Evolutionary conservation across 495 filamentous ascomycete species (phyloP).

Genomic region (Bryoglossum gracile): DNA sequence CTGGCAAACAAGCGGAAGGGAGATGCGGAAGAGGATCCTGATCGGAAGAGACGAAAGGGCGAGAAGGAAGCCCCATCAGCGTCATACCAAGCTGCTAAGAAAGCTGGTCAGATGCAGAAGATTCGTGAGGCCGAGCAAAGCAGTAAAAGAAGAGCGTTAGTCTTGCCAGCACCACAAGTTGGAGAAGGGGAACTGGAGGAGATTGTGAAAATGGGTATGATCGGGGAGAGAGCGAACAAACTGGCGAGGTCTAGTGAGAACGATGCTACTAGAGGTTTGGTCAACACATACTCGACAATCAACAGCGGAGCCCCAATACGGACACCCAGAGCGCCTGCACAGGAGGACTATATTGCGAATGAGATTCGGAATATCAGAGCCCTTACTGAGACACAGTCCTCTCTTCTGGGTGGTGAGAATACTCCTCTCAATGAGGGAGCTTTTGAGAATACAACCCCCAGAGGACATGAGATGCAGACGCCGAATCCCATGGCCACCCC

Average conservation of each 20-base stretch:
- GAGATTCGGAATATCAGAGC: conserved; percentile 93
- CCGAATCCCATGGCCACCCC: conserved; percentile 96
- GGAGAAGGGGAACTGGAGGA: conserved; percentile 89
- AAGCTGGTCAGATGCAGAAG: conserved; percentile 92
- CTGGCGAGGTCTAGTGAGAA: conserved; percentile 73
- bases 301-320: conserved; percentile 81
- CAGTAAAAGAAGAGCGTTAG: conserved; percentile 76
- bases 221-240: conserved; percentile 78
- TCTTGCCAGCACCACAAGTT: conserved; percentile 83
- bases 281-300: conserved; percentile 76
- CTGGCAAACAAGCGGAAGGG: conserved; percentile 93
- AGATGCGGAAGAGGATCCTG: conserved; percentile 74
- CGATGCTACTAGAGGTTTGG: conserved; percentile 73
- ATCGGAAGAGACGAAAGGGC: conserved; percentile 75
- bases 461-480: conserved; percentile 73
- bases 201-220: conserved; percentile 98
- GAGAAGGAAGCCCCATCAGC: conserved; percentile 74
- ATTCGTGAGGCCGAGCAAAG: conserved; percentile 94
- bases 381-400: conserved; percentile 92
- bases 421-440: conserved; percentile 76
- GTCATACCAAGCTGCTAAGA: conserved; percentile 77
- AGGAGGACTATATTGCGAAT: conserved; percentile 92
- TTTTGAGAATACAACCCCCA: conserved; percentile 78
- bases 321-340: conserved; percentile 81
- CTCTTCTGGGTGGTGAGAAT: conserved; percentile 88